Conservation (phyloP, 768 basidiomycete genomes). For the Lactarius evosmus region DNA sequence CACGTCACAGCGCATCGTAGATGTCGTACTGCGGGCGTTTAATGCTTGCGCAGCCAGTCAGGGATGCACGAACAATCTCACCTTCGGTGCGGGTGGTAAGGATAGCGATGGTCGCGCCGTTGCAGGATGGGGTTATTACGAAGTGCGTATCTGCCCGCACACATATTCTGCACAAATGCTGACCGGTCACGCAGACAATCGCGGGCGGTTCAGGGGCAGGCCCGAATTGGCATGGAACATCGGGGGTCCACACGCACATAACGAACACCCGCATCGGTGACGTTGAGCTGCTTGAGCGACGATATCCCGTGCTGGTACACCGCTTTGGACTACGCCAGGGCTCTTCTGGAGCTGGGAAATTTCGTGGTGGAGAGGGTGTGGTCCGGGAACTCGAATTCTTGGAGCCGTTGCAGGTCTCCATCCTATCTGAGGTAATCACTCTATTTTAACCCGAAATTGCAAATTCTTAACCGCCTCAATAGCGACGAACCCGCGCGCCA, state of each 20-base stretch:
- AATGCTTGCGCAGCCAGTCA: slow-evolving; percentile 89
- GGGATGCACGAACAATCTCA: slow-evolving; percentile 91
- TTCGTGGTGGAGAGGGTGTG: slow-evolving; percentile 81
- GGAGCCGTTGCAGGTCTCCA: slow-evolving; percentile 81
- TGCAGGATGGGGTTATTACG: slow-evolving; percentile 89
- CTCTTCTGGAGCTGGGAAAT: slow-evolving; percentile 69
- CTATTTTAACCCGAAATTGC: not conserved
- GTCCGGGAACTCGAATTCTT: slow-evolving; percentile 80
- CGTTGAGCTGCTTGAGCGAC: slow-evolving; percentile 88
- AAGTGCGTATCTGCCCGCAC: slow-evolving; percentile 41
- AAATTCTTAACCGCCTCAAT: slow-evolving; percentile 2
- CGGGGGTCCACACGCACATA: slow-evolving; percentile 91
- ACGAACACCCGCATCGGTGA: slow-evolving; percentile 93
- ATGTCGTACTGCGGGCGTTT: slow-evolving; percentile 91
- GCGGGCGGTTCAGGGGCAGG: slow-evolving; percentile 94
- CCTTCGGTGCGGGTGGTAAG: slow-evolving; percentile 88
- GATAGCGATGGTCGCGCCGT: slow-evolving; percentile 69
- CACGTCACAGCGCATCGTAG: slow-evolving; percentile 90
- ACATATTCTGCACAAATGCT: slow-evolving; percentile 5
- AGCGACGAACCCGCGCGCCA: slow-evolving; percentile 83
- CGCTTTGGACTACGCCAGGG: slow-evolving; percentile 72
- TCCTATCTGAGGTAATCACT: slow-evolving; percentile 72
- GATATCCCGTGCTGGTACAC: slow-evolving; percentile 89
- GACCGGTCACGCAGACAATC: slow-evolving; percentile 59
- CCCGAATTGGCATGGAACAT: slow-evolving; percentile 85